Evolutionary conservation across 768 basidiomycete genomes (phyloP).

Genomic region (Trametes cubensis): DNA sequence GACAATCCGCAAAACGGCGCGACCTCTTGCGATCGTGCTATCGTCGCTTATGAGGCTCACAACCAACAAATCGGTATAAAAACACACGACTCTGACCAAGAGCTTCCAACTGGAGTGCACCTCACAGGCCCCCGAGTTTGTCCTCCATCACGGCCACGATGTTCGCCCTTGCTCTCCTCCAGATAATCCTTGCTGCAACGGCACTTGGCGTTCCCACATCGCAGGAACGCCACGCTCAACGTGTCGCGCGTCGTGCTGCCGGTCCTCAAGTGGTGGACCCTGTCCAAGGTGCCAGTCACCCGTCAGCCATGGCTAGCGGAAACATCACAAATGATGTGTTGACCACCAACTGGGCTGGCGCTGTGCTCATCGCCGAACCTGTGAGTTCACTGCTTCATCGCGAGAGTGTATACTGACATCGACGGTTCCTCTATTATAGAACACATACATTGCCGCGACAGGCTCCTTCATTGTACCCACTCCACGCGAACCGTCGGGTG

Average conservation of each 20-base stretch:
- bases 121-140: no score
- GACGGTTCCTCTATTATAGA: conserved; percentile 19
- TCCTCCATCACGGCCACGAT: no score
- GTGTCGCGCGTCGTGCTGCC: conserved; percentile 27
- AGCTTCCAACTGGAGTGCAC: no score
- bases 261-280: conserved; percentile 23
- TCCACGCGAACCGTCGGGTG: conserved; percentile 32
- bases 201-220: conserved; percentile 29
- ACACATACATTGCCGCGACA: conserved; percentile 40
- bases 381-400: conserved; percentile 19
- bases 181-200: conserved; percentile 29
- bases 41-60: no score
- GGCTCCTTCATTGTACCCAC: conserved; percentile 40
- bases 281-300: neutral
- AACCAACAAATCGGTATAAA: no score
- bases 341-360: conserved; percentile 42
- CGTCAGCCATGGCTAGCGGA: neutral
- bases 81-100: no score
- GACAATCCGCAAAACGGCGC: no score
- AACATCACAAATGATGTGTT: conserved; percentile 33
- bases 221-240: conserved; percentile 25
- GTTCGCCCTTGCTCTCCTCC: conserved; percentile 15
- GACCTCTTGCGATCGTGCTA: no score
- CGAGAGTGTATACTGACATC: no score
- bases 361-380: conserved; percentile 33